A percentile compares a stretch with the other conserved stretches of the same genome.
Evolutionary conservation across 305 asterid species (phyloP).

Genomic region (Solanum hybrid): DNA sequence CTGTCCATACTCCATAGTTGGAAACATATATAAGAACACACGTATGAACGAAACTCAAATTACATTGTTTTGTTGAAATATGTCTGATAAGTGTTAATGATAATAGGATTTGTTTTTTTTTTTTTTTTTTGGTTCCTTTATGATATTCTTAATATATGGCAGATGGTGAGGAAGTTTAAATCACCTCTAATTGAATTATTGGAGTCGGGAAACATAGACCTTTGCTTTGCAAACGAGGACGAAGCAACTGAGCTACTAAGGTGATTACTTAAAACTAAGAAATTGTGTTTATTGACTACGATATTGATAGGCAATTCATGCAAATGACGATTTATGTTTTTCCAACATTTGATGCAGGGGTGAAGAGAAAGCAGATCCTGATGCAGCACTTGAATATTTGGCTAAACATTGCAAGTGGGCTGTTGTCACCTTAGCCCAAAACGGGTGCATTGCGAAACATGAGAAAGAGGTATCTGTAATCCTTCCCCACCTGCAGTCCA

Average conservation of each 20-base stretch:
- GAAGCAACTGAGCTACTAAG: slow-evolving; percentile 86
- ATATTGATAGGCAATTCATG: not conserved
- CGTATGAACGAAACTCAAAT: not conserved
- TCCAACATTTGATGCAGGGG: slow-evolving; percentile 31
- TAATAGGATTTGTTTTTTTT: too few species aligned
- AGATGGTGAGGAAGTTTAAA: slow-evolving; percentile 91
- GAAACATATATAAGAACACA: not conserved
- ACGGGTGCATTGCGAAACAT: slow-evolving; percentile 84
- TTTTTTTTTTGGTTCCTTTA: not conserved
- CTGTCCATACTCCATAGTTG: not conserved
- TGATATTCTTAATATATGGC: slow-evolving; percentile 12
- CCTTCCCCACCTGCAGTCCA: not conserved
- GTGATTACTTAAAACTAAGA: slow-evolving; percentile 23
- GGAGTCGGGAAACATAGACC: slow-evolving; percentile 78
- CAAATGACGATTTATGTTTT: not conserved
- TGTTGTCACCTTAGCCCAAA: slow-evolving; percentile 77
- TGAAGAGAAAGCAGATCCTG: slow-evolving; percentile 40
- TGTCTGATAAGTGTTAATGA: not conserved
- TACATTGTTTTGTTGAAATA: not conserved
- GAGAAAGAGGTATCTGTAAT: slow-evolving; percentile 50
- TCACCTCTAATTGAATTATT: slow-evolving; percentile 59
- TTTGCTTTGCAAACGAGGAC: slow-evolving; percentile 97
- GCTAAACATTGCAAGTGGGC: slow-evolving; percentile 85
- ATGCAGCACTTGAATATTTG: slow-evolving; percentile 64
- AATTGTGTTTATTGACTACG: not conserved